phyloP scores from a whole-genome alignment of 441 rosid genomes.

The Adansonia grandidieri region DNA sequence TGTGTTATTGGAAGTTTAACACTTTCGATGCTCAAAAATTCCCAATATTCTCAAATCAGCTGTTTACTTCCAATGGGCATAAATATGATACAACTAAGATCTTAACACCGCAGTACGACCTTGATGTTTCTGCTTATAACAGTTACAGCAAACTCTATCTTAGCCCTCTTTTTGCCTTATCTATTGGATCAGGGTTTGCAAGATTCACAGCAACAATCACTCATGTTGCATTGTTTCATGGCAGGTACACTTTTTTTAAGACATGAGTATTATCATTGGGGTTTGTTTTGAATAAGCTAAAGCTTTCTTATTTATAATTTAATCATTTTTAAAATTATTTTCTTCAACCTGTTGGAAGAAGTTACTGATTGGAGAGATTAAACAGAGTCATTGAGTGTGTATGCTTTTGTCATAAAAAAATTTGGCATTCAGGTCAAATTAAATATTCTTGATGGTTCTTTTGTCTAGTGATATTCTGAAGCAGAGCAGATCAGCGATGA shows the following conservation, averaged over 20 bases:
- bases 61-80: constrained; percentile 71
- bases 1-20: constrained; percentile 90
- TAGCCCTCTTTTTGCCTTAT: constrained; percentile 86
- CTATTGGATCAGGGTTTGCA: constrained; percentile 88
- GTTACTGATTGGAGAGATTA: neutral
- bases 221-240: constrained; percentile 89
- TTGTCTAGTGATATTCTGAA: constrained; percentile 74
- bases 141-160: constrained; percentile 83
- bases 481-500: constrained; percentile 82
- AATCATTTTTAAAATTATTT: no score
- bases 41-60: constrained; percentile 86
- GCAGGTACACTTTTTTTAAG: constrained; percentile 52
- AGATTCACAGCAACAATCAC: constrained; percentile 86
- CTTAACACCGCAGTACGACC: constrained; percentile 70
- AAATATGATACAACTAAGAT: constrained; percentile 86
- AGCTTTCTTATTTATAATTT: no score
- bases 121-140: constrained; percentile 66
- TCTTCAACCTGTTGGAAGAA: no score
- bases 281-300: no score
- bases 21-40: constrained; percentile 78
- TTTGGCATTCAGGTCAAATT: neutral
- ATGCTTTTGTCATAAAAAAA: neutral
- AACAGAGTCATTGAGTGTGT: neutral
- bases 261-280: no score
- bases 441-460: constrained; percentile 22